Conservation (phyloP, 345 rosid species). For the Arabidopsis thaliana region DNA sequence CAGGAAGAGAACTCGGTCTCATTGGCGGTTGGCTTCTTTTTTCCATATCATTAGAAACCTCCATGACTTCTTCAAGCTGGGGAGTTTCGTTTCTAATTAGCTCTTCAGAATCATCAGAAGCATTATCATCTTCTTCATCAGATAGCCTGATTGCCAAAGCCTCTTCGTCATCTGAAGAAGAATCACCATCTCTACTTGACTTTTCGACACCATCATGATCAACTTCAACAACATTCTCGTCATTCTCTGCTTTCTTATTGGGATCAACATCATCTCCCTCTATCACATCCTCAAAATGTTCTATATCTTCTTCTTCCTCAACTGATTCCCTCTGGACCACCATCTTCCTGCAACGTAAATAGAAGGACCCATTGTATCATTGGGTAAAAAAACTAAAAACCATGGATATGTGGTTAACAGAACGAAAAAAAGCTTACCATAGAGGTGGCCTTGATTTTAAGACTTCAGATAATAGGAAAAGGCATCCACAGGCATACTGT, state of each 20-base stretch:
- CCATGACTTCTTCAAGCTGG: slow-evolving; percentile 33
- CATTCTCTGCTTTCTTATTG: slow-evolving; percentile 44
- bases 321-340: slow-evolving; percentile 76
- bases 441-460: slow-evolving; percentile 87
- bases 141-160: slow-evolving; percentile 49
- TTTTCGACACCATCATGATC: slow-evolving; percentile 36
- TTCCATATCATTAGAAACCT: slow-evolving; percentile 40
- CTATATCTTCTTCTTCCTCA: slow-evolving; percentile 92
- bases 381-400: background rate
- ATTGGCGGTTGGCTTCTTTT: slow-evolving; percentile 44
- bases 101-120: slow-evolving; percentile 61
- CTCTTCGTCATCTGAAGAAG: slow-evolving; percentile 71
- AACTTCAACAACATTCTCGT: slow-evolving; percentile 39
- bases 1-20: slow-evolving; percentile 60
- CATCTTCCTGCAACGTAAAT: slow-evolving; percentile 66
- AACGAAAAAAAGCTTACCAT: slow-evolving; percentile 54
- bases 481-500: slow-evolving; percentile 91
- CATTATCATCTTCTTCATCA: slow-evolving; percentile 60
- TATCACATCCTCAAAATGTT: slow-evolving; percentile 87
- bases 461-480: slow-evolving; percentile 92
- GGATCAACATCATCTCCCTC: slow-evolving; percentile 65
- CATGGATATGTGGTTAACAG: background rate
- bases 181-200: slow-evolving; percentile 47
- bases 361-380: slow-evolving; percentile 22
- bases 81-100: slow-evolving; percentile 48